Conservation (phyloP, 805 yeast species). For the Ogataea trehalophila region DNA sequence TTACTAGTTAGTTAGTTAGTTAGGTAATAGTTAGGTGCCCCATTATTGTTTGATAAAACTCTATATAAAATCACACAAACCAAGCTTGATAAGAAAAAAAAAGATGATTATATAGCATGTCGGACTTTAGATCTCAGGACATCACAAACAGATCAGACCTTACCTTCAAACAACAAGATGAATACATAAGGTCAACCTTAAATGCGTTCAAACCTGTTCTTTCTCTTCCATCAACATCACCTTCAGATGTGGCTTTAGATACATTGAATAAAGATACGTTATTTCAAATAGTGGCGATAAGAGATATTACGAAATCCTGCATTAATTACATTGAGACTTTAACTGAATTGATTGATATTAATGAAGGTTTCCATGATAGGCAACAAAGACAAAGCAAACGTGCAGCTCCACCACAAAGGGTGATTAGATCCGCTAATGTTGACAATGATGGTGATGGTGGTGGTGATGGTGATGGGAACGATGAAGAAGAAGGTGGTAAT, state of each 20-base stretch:
- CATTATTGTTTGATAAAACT: too few relatives aligned
- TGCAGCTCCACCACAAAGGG: conserved; percentile 13
- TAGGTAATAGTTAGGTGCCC: too few relatives aligned
- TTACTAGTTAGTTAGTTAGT: too few relatives aligned
- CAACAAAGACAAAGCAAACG: conserved; percentile 25
- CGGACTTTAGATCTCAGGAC: conserved; percentile 9
- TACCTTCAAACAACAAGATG: conserved; percentile 6
- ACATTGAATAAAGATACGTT: conserved; percentile 23
- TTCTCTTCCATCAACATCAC: too few relatives aligned
- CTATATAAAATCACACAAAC: too few relatives aligned
- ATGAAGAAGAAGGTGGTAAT: background rate
- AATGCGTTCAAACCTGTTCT: conserved; percentile 9
- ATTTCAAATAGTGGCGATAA: conserved; percentile 54
- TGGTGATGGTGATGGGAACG: conserved; percentile 1
- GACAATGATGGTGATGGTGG: conserved; percentile 32
- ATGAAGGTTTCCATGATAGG: conserved; percentile 56
- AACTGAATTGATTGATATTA: conserved; percentile 47
- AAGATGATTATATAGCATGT: background rate
- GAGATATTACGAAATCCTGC: conserved; percentile 48
- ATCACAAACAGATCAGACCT: background rate
- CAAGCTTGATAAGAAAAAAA: too few relatives aligned
- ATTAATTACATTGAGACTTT: conserved; percentile 53
- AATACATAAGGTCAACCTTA: conserved; percentile 3
- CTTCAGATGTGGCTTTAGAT: background rate
- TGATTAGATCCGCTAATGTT: conserved; percentile 47